Base-by-base conservation (phyloP, 2,329 filamentous ascomycete species). In the Sarocladiaceae sp. region DNA sequence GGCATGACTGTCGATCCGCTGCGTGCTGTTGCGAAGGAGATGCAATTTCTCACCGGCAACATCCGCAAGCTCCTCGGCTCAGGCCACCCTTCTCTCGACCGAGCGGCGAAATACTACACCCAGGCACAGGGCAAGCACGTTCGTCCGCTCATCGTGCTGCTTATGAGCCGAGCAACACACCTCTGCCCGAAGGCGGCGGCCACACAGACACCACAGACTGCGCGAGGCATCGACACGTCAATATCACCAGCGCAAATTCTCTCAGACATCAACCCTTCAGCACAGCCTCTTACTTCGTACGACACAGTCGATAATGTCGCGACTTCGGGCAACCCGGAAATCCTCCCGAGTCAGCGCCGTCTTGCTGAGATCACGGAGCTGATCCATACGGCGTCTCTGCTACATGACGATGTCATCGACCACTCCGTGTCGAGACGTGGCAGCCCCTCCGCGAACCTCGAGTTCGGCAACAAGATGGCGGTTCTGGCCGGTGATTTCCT, bases 401-500 rank as follows among this genome's bases (percentile, higher is more conserved):
- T 99, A 13, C 94, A 99, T 71, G 94, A 99, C 78, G 94, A 99
- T 72, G 94, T 99, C 26, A 96, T 99, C 64, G 94, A 99, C 66
- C 88, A 93, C 67, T 95, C 92, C 1, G 78, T 89, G 37, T 87
- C 91, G 11, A 84, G 94, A 52, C 88, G 94, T 55, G 89, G 90
- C 26, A 83, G 84, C 2, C 87, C 90, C 7, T 96, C 90, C 2
- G 94, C 94, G 28, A 99, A 99, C 67, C 81, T 94, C 56, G 89
- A 92, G 63, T 97, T 97, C 63, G 94, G 94, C 57, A 99, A 99
- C 76, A 99, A 99, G 71, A 97, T 99, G 93, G 93, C 94, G 13
- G 93, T 99, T 2, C 73, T 99, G 58, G 94, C 94, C 0, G 94
- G 94, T n/a, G 94, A 99, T 67, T 99, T 99, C 64, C 75, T 99